Evolutionary conservation across 1,284 basidiomycete genomes (phyloP), one percentile per base, ranked within the genome.

Genomic region (Ceratobasidium theobromae): DNA sequence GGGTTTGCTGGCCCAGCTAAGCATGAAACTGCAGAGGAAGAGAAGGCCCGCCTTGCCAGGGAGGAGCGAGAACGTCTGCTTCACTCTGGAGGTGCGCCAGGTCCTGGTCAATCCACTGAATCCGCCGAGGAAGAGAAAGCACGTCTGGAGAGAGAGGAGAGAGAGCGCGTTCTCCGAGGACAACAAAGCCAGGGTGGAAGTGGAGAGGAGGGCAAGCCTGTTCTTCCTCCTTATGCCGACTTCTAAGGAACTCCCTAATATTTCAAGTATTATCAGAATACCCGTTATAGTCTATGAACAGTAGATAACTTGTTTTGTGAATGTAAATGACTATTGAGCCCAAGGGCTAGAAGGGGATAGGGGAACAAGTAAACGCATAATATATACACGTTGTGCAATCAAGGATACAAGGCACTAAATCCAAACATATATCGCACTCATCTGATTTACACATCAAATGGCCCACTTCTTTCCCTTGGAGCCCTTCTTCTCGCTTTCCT

Each of bases 401-500:
- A 67, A 43, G 40, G 49, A 23, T 32, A 51, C 38, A 64, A 41
- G 35, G 62, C 38, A 28, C 23, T 71, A 71, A 67, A 74, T 21
- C 69, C 67, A 70, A 69, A 72, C 67, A 72, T 54, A 72, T 60
- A 70, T 27, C 48, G 33, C 30, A 49, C 57, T 51, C 49, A 41
- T 27, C 9, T 30, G 70, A 72, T n/a, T n/a, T n/a, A n/a, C n/a
- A n/a, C n/a, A n/a, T 80, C 80, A 91, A 69, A 91, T 84, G 72
- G 85, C 75, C 69, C 92, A 87, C 80, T 92, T 94, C 82, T 86
- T 91, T 75, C 82, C 81, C 66, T 84, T 77, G 76, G 93, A 94
- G 71, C 88, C 89, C 84, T 97, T 98, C 84, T 90, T 94, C 82
- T 97, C 94, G 71, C 89, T 91, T 77, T 96, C 94, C 77, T 93